These are phyloP conservation scores for Aspergillus spinulosporus DNA, from an alignment of 2,329 filamentous ascomycete species.

Conservation along the genomic window DNA sequence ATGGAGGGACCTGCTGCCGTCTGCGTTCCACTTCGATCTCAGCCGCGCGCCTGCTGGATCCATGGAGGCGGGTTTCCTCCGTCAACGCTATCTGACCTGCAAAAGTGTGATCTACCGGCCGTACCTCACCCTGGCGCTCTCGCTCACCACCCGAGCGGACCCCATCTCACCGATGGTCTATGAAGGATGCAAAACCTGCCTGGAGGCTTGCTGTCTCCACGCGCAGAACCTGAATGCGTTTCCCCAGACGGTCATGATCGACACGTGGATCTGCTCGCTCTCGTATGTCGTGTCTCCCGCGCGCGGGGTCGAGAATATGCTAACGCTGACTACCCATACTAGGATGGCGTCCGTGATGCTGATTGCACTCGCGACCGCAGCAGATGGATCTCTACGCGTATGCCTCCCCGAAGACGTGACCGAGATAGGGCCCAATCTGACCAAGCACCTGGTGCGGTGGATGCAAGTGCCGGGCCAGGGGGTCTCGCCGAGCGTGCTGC, in stretches of 20 bases:
- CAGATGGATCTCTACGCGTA: constrained; percentile 40
- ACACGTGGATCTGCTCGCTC: constrained; percentile 57
- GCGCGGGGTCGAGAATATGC: not conserved
- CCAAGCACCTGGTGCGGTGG: constrained; percentile 46
- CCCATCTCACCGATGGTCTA: constrained; percentile 37
- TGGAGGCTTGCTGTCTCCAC: constrained; percentile 53
- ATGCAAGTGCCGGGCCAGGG: constrained; percentile 41
- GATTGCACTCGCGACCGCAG: constrained; percentile 49
- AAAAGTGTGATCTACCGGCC: constrained; percentile 56
- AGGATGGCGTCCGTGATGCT: constrained; percentile 55
- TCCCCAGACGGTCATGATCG: constrained; percentile 53
- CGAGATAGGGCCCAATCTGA: constrained; percentile 46
- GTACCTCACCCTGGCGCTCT: constrained; percentile 53
- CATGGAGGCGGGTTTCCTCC: constrained; percentile 51
- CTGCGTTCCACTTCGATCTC: constrained; percentile 35
- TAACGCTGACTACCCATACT: not conserved
- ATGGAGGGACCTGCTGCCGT: constrained; percentile 37
- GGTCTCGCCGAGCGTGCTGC: constrained; percentile 50
- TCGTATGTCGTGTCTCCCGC: constrained; percentile 40
- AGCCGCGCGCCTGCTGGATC: constrained; percentile 34
- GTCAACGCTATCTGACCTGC: constrained; percentile 55
- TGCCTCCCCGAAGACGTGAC: constrained; percentile 44
- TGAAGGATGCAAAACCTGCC: constrained; percentile 47
- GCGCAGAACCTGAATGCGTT: constrained; percentile 52
- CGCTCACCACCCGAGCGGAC: constrained; percentile 35